These are phyloP conservation scores for Usnea hakonensis DNA, from an alignment of 495 filamentous ascomycete species.

Conservation along the genomic window DNA sequence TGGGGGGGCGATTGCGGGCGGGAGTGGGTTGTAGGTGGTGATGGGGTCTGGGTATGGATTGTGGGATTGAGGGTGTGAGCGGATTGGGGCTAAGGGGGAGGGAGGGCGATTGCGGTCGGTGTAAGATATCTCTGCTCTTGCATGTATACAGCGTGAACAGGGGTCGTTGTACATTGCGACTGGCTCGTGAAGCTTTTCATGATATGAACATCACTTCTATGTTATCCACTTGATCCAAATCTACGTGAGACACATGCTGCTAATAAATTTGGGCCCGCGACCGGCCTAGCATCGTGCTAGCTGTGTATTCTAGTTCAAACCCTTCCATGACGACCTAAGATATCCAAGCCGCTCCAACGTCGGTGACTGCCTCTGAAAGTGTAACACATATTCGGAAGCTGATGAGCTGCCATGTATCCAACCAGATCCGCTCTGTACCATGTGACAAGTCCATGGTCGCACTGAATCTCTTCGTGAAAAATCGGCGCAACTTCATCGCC, in stretches of 20 bases:
- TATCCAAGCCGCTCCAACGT: background rate
- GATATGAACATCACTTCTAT: background rate
- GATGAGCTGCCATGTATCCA: background rate
- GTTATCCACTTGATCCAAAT: background rate
- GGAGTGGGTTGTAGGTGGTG: background rate
- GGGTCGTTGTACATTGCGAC: background rate
- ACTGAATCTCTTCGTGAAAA: background rate
- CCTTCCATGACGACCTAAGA: background rate
- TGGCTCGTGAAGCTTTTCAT: background rate
- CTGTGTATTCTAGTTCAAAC: background rate
- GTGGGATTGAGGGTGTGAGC: background rate
- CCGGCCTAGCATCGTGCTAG: background rate
- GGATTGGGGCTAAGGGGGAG: background rate
- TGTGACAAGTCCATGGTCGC: background rate
- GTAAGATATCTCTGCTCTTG: conserved; percentile 18
- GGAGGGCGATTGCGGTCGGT: background rate
- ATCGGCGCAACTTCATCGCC: background rate
- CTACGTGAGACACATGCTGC: background rate
- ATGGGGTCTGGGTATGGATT: background rate
- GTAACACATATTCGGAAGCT: background rate
- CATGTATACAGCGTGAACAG: background rate
- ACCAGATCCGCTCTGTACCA: background rate
- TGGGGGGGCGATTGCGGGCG: background rate
- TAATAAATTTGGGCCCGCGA: background rate
- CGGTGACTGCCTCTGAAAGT: background rate